Evolutionary conservation across 1,284 basidiomycete species (phyloP).

Genomic region (Marasmius tenuissimus): DNA sequence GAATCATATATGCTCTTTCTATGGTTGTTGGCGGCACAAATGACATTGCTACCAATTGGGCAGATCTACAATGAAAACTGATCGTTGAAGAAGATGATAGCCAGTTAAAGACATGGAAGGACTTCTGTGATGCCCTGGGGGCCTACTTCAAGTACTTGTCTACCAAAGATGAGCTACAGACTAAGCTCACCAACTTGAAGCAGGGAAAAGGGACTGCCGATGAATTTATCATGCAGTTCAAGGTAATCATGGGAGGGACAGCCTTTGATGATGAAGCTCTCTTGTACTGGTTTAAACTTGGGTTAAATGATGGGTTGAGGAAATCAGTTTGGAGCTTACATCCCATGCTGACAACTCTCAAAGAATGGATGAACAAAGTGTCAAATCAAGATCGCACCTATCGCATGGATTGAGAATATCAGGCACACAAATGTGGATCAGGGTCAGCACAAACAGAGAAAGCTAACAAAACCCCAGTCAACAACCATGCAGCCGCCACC

Average conservation of each 20-base stretch:
- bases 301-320: neutral
- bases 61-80: too few relatives aligned
- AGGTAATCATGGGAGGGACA: neutral
- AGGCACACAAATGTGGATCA: neutral
- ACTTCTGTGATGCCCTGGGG: too few relatives aligned
- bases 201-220: neutral
- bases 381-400: neutral
- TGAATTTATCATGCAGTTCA: neutral
- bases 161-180: neutral
- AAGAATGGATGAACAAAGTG: neutral
- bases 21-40: too few relatives aligned
- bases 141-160: neutral
- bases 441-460: neutral
- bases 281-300: neutral
- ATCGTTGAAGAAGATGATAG: too few relatives aligned
- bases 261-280: neutral
- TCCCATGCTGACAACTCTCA: neutral
- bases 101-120: too few relatives aligned
- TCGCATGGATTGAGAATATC: neutral
- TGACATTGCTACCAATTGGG: too few relatives aligned
- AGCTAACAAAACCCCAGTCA: neutral
- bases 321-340: neutral
- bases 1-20: too few relatives aligned
- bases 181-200: neutral
- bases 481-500: neutral